These are phyloP conservation scores for Penicillium desertorum DNA, from an alignment of 495 filamentous ascomycete genomes.

Conservation along the genomic window DNA sequence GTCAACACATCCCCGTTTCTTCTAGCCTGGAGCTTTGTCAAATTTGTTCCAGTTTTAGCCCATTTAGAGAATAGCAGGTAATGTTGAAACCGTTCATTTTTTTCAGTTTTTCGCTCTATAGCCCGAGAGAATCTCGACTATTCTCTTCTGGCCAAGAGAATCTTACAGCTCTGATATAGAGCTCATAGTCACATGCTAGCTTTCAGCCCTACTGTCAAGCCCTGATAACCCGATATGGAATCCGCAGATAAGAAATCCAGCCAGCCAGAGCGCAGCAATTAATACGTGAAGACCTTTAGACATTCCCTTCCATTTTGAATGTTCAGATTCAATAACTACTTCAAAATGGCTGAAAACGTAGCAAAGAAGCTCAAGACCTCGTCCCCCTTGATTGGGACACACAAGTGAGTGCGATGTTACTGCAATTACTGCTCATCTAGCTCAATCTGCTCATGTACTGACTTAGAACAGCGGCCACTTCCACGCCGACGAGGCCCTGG, in stretches of 20 bases:
- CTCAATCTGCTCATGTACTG: conserved; percentile 5
- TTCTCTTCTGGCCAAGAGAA: too few relatives aligned
- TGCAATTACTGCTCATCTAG: not conserved
- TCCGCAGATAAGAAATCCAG: conserved; percentile 5
- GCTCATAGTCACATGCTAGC: conserved; percentile 5
- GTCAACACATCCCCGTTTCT: too few relatives aligned
- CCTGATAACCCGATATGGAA: conserved; percentile 21
- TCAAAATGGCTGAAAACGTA: conserved; percentile 63
- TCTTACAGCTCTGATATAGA: too few relatives aligned
- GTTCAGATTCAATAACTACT: conserved; percentile 32
- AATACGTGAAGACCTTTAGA: conserved; percentile 11
- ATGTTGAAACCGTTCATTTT: too few relatives aligned
- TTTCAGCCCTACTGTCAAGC: conserved; percentile 9
- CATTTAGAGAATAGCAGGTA: too few relatives aligned
- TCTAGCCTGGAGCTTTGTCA: too few relatives aligned
- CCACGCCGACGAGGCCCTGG: conserved; percentile 98
- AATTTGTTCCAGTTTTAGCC: too few relatives aligned
- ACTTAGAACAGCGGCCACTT: conserved; percentile 71
- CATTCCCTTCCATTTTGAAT: conserved; percentile 21
- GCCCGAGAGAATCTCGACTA: too few relatives aligned
- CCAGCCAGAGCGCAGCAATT: conserved; percentile 24
- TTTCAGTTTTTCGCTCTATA: too few relatives aligned
- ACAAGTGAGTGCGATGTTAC: conserved; percentile 57
- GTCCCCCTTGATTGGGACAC: conserved; percentile 75
- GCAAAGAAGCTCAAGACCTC: conserved; percentile 70